phyloP scores from a whole-genome alignment of 176 grass and related monocot genomes.

The Echinochloa phyllopogon region DNA sequence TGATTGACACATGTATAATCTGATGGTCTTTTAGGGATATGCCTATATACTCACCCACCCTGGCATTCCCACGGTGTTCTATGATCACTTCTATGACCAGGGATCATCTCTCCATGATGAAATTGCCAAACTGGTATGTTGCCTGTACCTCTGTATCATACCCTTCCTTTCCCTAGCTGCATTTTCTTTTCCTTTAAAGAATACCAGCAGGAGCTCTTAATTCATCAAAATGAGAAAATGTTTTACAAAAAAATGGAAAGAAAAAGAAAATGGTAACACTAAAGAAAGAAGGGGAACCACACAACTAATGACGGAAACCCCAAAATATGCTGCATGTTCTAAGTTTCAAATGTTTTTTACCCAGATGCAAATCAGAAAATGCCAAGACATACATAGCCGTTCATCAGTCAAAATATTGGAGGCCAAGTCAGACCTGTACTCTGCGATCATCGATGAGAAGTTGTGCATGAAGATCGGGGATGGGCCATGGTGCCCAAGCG shows the following conservation, averaged over 20 bases:
- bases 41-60: conserved; percentile 97
- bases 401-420: conserved; percentile 84
- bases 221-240: not conserved
- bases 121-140: conserved; percentile 83
- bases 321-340: conserved; percentile 11
- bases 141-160: not conserved
- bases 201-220: not conserved
- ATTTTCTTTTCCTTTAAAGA: not conserved
- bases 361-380: conserved; percentile 81
- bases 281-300: not conserved
- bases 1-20: conserved; percentile 19
- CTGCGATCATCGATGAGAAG: conserved; percentile 72
- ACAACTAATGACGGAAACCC: not conserved
- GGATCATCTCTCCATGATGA: conserved; percentile 61
- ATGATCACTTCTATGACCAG: conserved; percentile 86
- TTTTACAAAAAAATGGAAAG: not conserved
- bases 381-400: conserved; percentile 87
- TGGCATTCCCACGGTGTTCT: conserved; percentile 88
- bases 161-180: not conserved
- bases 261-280: not conserved
- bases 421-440: conserved; percentile 70
- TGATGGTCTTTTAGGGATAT: conserved; percentile 70
- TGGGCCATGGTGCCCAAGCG: conserved; percentile 74
- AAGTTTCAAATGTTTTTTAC: conserved; percentile 34
- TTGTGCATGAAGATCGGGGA: conserved; percentile 92